Percentiles rank a stretch among this genome's conserved stretches.
These are phyloP conservation scores for Neoarthrinium moseri DNA, from an alignment of 2,329 filamentous ascomycete genomes.

Conservation along the genomic window DNA sequence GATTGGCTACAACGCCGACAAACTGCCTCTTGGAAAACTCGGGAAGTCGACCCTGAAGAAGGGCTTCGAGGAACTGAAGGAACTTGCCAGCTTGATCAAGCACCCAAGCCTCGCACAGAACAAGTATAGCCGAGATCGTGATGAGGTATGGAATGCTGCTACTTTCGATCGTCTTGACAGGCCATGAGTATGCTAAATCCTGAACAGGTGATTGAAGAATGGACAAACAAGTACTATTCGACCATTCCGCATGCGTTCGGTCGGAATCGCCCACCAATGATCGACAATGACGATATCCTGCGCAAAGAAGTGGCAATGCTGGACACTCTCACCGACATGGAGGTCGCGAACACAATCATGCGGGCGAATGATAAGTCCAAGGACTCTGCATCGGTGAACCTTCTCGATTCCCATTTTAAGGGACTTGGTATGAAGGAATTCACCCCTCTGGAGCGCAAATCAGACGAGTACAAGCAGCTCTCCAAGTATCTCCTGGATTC, in stretches of 20 bases:
- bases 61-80: constrained; percentile 74
- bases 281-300: constrained; percentile 52
- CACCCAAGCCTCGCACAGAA: constrained; percentile 43
- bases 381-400: constrained; percentile 49
- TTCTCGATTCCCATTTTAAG: constrained; percentile 68
- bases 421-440: constrained; percentile 72
- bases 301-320: constrained; percentile 75
- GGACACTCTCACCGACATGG: constrained; percentile 79
- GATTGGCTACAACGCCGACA: constrained; percentile 70
- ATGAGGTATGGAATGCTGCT: too few relatives aligned
- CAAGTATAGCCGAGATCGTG: constrained; percentile 35
- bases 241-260: constrained; percentile 80
- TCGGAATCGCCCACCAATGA: constrained; percentile 67
- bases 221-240: constrained; percentile 77
- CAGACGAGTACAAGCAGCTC: constrained; percentile 63
- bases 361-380: constrained; percentile 51
- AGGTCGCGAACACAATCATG: constrained; percentile 74
- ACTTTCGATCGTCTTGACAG: too few relatives aligned
- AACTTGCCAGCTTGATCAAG: constrained; percentile 64
- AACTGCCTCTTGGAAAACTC: constrained; percentile 78
- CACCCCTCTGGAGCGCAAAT: constrained; percentile 57
- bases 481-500: constrained; percentile 64
- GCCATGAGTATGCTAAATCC: constrained; percentile 36
- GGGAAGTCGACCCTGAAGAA: constrained; percentile 71
- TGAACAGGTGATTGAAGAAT: constrained; percentile 44